These are phyloP conservation scores for Chrysosporium keratinophilum DNA, from an alignment of 2,329 filamentous ascomycete species.

Conservation along the genomic window DNA sequence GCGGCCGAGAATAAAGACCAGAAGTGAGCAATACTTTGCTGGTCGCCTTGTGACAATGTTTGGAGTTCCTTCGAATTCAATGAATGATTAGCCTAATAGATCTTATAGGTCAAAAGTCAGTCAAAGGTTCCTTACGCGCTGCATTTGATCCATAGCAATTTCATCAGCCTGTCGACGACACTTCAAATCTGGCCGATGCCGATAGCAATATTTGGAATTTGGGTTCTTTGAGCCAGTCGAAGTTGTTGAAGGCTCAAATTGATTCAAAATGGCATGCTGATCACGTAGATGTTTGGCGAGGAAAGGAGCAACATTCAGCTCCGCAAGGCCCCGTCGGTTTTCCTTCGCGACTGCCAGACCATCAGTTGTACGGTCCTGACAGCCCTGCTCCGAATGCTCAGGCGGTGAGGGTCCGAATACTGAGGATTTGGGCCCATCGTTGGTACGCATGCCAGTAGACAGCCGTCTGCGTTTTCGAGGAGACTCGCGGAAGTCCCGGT, in stretches of 20 bases:
- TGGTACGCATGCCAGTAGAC: neutral
- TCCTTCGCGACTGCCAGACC: neutral
- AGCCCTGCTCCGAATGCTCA: neutral
- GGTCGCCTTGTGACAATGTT: slow-evolving; percentile 68
- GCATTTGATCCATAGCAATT: slow-evolving; percentile 88
- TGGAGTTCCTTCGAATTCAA: slow-evolving; percentile 57
- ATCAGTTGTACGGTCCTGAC: neutral
- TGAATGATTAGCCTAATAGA: slow-evolving; percentile 24
- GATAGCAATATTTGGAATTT: slow-evolving; percentile 91
- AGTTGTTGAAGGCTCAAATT: slow-evolving; percentile 12
- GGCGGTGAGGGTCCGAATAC: neutral
- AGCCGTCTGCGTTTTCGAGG: slow-evolving; percentile 18
- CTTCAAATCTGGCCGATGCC: slow-evolving; percentile 86
- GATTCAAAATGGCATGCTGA: slow-evolving; percentile 56
- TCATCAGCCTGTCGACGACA: slow-evolving; percentile 89
- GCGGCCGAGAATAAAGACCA: slow-evolving; percentile 97
- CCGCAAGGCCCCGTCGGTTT: slow-evolving; percentile 30
- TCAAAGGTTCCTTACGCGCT: slow-evolving; percentile 51
- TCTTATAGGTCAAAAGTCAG: too few relatives aligned
- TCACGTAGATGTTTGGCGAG: slow-evolving; percentile 76
- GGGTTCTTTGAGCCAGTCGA: slow-evolving; percentile 35
- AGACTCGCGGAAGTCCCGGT: slow-evolving; percentile 6
- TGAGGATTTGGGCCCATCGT: neutral
- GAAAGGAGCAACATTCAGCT: slow-evolving; percentile 71
- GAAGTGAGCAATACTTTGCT: slow-evolving; percentile 91